Percentiles rank a stretch among this genome's conserved stretches.
phyloP scores from a whole-genome alignment of 768 basidiomycete genomes.

The Tulasnella sp. region DNA sequence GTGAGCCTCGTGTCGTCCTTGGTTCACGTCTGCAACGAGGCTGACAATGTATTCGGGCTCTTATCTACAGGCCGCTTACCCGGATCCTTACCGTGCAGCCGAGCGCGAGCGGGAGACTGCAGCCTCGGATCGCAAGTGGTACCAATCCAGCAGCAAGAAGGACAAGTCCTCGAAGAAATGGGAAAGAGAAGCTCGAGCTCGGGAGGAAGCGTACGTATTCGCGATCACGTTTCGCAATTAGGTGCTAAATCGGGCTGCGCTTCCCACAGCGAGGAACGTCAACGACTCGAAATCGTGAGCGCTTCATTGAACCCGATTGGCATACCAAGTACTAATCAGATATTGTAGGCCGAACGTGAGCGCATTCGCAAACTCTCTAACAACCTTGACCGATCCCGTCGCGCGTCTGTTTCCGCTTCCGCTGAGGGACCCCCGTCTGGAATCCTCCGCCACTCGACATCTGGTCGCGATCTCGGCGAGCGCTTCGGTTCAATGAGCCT shows the following conservation, averaged over 20 bases:
- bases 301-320: background rate
- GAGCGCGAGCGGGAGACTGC: background rate
- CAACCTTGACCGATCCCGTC: background rate
- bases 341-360: background rate
- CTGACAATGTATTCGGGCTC: background rate
- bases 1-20: background rate
- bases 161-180: conserved; percentile 9
- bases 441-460: background rate
- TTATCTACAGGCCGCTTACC: background rate
- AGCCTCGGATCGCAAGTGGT: background rate
- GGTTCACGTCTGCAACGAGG: background rate
- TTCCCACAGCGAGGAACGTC: background rate
- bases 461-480: background rate
- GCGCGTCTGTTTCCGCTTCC: background rate
- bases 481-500: background rate
- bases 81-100: background rate
- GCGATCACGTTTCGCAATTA: conserved; percentile 13
- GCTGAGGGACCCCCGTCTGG: background rate
- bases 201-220: conserved; percentile 15
- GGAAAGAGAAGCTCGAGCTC: conserved; percentile 1
- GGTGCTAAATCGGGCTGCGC: background rate
- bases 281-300: background rate
- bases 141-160: background rate
- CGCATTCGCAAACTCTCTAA: conserved; percentile 2
- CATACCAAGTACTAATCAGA: background rate